A percentile compares a stretch with the other conserved stretches of the same genome.
Conservation (phyloP, 352 stramenopile genomes). For the Thraustotheca clavata region DNA sequence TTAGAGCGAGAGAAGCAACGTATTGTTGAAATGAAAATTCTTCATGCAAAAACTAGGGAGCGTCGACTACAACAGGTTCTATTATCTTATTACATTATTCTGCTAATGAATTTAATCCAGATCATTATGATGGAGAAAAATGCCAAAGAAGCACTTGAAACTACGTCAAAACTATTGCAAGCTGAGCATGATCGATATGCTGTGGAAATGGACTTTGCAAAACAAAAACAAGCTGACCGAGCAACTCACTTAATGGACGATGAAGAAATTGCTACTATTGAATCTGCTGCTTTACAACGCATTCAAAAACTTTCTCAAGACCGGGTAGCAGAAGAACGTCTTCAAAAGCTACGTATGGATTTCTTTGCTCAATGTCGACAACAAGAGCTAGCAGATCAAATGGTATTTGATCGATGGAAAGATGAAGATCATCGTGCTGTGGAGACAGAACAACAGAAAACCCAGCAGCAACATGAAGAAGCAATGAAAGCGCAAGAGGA, state of each 20-base stretch:
- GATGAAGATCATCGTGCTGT: conserved; percentile 38
- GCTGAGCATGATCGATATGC: conserved; percentile 51
- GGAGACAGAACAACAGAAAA: conserved; percentile 29
- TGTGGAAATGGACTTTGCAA: conserved; percentile 40
- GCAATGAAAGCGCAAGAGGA: conserved; percentile 26
- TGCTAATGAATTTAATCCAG: conserved; percentile 24
- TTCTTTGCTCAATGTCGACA: conserved; percentile 65
- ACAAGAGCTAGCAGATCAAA: conserved; percentile 57
- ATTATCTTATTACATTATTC: too few relatives aligned
- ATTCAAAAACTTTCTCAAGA: conserved; percentile 53
- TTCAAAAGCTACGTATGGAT: conserved; percentile 54
- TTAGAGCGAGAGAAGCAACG: conserved; percentile 51
- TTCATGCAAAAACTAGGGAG: conserved; percentile 61
- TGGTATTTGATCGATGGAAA: conserved; percentile 69
- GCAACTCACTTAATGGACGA: conserved; percentile 58
- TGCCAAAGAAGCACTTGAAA: conserved; percentile 51
- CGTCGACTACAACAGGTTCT: conserved; percentile 26
- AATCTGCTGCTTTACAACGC: conserved; percentile 59
- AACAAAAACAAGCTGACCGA: conserved; percentile 59
- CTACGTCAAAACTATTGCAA: conserved; percentile 51
- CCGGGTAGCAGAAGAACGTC: conserved; percentile 48
- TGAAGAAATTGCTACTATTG: conserved; percentile 63
- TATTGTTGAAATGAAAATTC: conserved; percentile 56
- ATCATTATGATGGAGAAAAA: conserved; percentile 55
- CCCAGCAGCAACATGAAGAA: conserved; percentile 34